Base-by-base conservation (phyloP, 768 basidiomycete genomes). In the Agaricus subrufescens region DNA sequence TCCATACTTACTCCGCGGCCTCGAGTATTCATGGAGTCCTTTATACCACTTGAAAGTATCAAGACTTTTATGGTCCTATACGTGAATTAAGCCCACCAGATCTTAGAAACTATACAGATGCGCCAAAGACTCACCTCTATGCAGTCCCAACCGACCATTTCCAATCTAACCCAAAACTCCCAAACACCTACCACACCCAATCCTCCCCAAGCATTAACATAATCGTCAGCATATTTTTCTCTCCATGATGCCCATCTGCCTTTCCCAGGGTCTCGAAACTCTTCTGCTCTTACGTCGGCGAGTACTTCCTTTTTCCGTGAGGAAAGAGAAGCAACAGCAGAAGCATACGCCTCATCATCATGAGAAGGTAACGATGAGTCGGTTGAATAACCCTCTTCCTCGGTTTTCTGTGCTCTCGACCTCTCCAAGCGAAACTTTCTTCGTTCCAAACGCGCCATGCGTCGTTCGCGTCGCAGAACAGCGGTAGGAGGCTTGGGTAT, bases 121-220 rank as follows among this genome's bases (percentile, higher is more conserved):
- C 27, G 15, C 44, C 19, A 45, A 26, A 50, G 39, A 72, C 78
- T 60, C 64, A 89, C 93, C 73, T 89, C 81, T 25, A 95, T 75
- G 46, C 89, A 91, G 67, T 94, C 84, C 95, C 95, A 97, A 3
- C 87, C 89, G 10, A 92, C 71, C 60, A 86, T 78, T 71, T 98
- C 94, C 56, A 93, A 73, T 54, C 93, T 76, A n/a, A 84, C 84
- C 91, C 92, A 95, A 67, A 94, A 96, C 69, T 94, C 94, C 93
- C 94, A 96, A 47, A 91, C 90, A 49, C 86, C 86, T 1, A 95
- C 85, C 43, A 94, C 78, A 0, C 87, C 92, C 52, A 95, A 73
- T 3, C 94, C 91, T 46, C 94, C 94, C 93, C 91, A 98, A 3
- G 95, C 95, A 39, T 89, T 86, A 2, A 79, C 73, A 71, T 96